These are phyloP conservation scores for Oryza brachyantha DNA, from an alignment of 176 grass and related monocot species.

Conservation along the genomic window DNA sequence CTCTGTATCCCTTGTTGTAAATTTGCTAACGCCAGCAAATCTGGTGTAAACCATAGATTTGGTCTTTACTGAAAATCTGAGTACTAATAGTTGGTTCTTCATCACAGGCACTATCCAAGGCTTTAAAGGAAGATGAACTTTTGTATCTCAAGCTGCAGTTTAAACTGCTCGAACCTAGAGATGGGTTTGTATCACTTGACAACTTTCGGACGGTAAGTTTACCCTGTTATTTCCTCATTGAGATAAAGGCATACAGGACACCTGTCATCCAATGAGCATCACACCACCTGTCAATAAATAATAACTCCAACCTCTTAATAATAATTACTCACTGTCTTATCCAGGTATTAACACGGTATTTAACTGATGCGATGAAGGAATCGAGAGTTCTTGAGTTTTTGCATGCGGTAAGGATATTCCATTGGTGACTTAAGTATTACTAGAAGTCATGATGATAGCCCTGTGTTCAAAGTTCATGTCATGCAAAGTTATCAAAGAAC, in stretches of 20 bases:
- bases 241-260: constrained; percentile 14
- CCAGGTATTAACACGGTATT: constrained; percentile 59
- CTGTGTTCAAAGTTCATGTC: neutral
- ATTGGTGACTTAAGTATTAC: neutral
- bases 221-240: constrained; percentile 15
- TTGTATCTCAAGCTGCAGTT: constrained; percentile 88
- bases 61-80: neutral
- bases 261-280: neutral
- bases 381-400: constrained; percentile 73
- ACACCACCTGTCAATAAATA: neutral
- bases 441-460: neutral
- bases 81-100: constrained; percentile 24
- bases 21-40: neutral
- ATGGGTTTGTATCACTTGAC: constrained; percentile 70
- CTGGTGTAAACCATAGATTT: neutral
- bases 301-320: constrained; percentile 15
- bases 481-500: constrained; percentile 3
- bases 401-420: constrained; percentile 47
- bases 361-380: constrained; percentile 79
- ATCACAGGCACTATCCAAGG: constrained; percentile 80
- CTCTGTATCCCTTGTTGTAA: neutral
- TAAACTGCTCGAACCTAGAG: constrained; percentile 78
- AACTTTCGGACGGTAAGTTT: constrained; percentile 76
- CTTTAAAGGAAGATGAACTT: constrained; percentile 83
- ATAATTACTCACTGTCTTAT: constrained; percentile 25